Percentiles rank a stretch among this genome's conserved stretches.
phyloP scores from a whole-genome alignment of 495 filamentous ascomycete genomes.

The Penicillium ucsense region DNA sequence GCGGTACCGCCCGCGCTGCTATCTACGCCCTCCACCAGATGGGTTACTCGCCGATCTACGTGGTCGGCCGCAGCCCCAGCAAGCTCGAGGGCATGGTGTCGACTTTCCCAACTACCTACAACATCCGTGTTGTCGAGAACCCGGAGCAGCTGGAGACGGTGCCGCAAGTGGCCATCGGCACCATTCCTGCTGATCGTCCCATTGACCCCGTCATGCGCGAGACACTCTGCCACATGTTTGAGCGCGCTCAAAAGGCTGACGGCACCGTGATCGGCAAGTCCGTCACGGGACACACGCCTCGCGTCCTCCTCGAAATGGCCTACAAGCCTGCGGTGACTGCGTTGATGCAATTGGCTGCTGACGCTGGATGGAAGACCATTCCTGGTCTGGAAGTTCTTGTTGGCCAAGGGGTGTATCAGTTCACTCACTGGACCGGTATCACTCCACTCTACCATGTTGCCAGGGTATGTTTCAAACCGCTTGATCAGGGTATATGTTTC shows the following conservation, averaged over 20 bases:
- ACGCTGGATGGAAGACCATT: slow-evolving; percentile 76
- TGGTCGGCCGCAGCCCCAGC: slow-evolving; percentile 65
- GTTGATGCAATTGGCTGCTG: slow-evolving; percentile 74
- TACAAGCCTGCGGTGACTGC: slow-evolving; percentile 81
- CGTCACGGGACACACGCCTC: slow-evolving; percentile 20
- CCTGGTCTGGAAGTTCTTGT: slow-evolving; percentile 84
- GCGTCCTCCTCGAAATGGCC: slow-evolving; percentile 87
- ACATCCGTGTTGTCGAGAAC: slow-evolving; percentile 54
- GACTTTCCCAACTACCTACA: slow-evolving; percentile 67
- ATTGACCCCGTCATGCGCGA: slow-evolving; percentile 65
- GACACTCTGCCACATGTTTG: slow-evolving; percentile 56
- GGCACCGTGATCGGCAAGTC: slow-evolving; percentile 18
- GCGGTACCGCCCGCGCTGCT: slow-evolving; percentile 85
- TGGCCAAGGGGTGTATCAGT: slow-evolving; percentile 80
- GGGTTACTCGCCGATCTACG: slow-evolving; percentile 74
- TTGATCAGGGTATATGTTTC: not conserved
- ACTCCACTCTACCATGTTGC: slow-evolving; percentile 58
- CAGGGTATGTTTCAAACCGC: slow-evolving; percentile 24
- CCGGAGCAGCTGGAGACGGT: slow-evolving; percentile 38
- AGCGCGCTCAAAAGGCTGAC: slow-evolving; percentile 34
- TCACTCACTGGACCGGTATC: slow-evolving; percentile 72
- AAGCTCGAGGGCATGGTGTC: slow-evolving; percentile 58
- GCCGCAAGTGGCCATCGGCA: slow-evolving; percentile 73
- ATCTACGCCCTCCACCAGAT: slow-evolving; percentile 81
- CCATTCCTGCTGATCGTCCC: slow-evolving; percentile 80